Percentiles rank a stretch among this genome's conserved stretches.
These are phyloP conservation scores for Chrysopogon serrulatus DNA, from an alignment of 176 grass and related monocot species.

Conservation along the genomic window DNA sequence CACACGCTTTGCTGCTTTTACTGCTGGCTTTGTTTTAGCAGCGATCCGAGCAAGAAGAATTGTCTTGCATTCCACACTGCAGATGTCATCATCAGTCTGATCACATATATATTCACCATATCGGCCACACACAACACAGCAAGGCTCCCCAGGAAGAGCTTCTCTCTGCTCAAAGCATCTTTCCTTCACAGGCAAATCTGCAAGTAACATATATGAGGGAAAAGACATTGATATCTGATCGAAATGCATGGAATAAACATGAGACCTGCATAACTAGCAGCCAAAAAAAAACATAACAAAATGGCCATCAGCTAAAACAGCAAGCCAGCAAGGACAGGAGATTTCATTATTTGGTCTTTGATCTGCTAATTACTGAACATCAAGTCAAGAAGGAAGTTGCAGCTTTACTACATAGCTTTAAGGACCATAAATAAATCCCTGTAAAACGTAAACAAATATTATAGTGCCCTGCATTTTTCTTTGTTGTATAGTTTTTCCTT, in stretches of 20 bases:
- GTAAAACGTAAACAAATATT: background rate
- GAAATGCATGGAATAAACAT: background rate
- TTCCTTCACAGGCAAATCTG: conserved; percentile 66
- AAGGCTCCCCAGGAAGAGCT: conserved; percentile 73
- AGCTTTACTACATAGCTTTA: background rate
- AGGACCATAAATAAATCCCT: background rate
- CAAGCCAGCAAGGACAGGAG: background rate
- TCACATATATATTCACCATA: conserved; percentile 95
- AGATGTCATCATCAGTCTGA: conserved; percentile 78
- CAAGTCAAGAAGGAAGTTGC: background rate
- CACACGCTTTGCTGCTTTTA: conserved; percentile 30
- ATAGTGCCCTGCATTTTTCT: background rate
- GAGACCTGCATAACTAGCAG: background rate
- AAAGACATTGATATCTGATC: background rate
- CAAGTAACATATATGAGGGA: conserved; percentile 21
- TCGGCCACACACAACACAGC: conserved; percentile 64
- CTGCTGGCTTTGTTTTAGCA: conserved; percentile 27
- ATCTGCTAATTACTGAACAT: background rate
- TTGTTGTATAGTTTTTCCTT: background rate
- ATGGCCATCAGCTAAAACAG: conserved; percentile 15
- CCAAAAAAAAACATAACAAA: background rate
- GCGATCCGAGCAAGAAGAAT: conserved; percentile 56
- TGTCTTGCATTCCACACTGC: conserved; percentile 77
- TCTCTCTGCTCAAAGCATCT: conserved; percentile 83
- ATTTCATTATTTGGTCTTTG: background rate